A percentile compares a stretch with the other conserved stretches of the same genome.
Conservation (phyloP, 768 basidiomycete species). For the Rhodosporidiobolus sp. region DNA sequence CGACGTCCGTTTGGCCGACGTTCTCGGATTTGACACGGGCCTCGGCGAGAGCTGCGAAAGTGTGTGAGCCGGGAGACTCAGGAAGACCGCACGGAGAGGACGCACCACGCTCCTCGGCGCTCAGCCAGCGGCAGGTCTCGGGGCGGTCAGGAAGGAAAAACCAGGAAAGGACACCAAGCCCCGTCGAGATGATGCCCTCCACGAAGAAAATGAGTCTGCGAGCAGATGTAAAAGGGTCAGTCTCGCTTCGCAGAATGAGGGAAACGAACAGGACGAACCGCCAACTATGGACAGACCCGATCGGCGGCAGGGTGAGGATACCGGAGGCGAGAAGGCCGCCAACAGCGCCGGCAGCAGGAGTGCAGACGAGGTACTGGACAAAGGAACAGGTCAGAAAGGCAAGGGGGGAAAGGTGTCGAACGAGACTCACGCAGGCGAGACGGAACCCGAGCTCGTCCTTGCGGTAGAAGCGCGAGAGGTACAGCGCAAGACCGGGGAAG, state of each 20-base stretch:
- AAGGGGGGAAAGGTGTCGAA: neutral
- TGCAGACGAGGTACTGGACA: constrained; percentile 38
- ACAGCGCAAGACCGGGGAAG: constrained; percentile 25
- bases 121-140: constrained; percentile 31
- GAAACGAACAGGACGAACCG: neutral
- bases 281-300: constrained; percentile 6
- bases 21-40: constrained; percentile 43
- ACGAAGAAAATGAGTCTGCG: constrained; percentile 19
- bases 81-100: no score
- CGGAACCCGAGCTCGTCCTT: constrained; percentile 41
- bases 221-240: no score
- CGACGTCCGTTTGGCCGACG: constrained; percentile 30
- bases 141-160: constrained; percentile 33
- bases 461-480: constrained; percentile 30
- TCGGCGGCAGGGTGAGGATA: constrained; percentile 12
- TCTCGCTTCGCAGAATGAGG: fast-evolving
- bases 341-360: constrained; percentile 41
- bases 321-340: constrained; percentile 44
- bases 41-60: constrained; percentile 11
- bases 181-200: constrained; percentile 39
- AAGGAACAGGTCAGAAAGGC: neutral
- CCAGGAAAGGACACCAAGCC: constrained; percentile 17
- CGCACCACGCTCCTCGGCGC: constrained; percentile 31
- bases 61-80: neutral
- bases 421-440: constrained; percentile 2